phyloP scores from a whole-genome alignment of 768 basidiomycete species.

The Pulveroboletus sp. region DNA sequence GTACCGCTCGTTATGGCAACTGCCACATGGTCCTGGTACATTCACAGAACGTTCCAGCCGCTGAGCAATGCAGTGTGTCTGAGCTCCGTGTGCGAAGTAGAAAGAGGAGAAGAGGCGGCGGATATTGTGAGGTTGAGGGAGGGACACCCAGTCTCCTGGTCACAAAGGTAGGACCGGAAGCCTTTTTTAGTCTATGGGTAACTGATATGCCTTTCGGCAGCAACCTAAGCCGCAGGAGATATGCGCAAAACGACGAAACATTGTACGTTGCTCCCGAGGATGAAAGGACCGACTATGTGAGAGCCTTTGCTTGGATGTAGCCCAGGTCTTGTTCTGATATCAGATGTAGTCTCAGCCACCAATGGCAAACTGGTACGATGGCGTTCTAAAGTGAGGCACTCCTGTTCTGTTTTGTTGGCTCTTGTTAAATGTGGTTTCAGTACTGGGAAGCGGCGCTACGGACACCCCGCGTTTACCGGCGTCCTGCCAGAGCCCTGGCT shows the following conservation, averaged over 20 bases:
- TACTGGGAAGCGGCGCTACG: conserved; percentile 93
- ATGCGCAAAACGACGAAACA: conserved; percentile 92
- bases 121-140: conserved; percentile 72
- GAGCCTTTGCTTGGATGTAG: conserved; percentile 15
- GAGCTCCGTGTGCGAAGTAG: conserved; percentile 84
- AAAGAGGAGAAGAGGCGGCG: conserved; percentile 83
- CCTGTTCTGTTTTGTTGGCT: neutral
- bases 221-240: conserved; percentile 81
- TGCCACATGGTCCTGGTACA: conserved; percentile 77
- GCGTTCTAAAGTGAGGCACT: conserved; percentile 74
- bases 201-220: conserved; percentile 37
- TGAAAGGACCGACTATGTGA: conserved; percentile 84
- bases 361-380: conserved; percentile 92
- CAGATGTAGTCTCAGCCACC: conserved; percentile 82
- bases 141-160: conserved; percentile 86
- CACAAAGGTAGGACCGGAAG: conserved; percentile 64
- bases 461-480: conserved; percentile 93
- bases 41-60: conserved; percentile 62
- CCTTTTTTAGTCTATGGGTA: neutral
- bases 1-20: conserved; percentile 77
- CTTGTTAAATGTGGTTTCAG: conserved; percentile 36
- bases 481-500: conserved; percentile 93
- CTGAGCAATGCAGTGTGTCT: conserved; percentile 82
- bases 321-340: conserved; percentile 8
- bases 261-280: conserved; percentile 95